A percentile compares a stretch with the other conserved stretches of the same genome.
These are phyloP conservation scores for Echites panduratus DNA, from an alignment of 257 asterid genomes.

Conservation along the genomic window DNA sequence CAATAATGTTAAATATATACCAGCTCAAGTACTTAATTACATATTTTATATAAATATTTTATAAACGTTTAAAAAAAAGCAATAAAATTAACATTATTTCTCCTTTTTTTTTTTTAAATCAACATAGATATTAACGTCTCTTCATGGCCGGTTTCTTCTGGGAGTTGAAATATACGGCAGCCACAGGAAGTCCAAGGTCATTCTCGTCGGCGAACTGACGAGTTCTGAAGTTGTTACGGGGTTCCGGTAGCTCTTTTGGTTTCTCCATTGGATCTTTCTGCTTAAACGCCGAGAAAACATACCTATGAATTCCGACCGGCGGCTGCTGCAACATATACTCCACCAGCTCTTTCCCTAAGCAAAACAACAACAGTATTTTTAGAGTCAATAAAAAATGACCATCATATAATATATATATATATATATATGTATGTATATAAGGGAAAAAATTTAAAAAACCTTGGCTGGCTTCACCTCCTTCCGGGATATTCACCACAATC, in stretches of 20 bases:
- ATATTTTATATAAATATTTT: no score
- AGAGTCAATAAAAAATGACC: neutral
- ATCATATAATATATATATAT: no score
- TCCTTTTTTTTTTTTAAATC: no score
- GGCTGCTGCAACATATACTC: conserved; percentile 43
- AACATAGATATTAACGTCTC: no score
- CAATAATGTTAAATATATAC: no score
- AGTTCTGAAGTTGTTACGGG: conserved; percentile 30
- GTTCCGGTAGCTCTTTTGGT: conserved; percentile 18
- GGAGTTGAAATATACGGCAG: conserved; percentile 45
- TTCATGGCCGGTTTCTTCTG: conserved; percentile 31
- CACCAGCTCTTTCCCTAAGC: conserved; percentile 37
- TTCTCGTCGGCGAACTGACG: conserved; percentile 36
- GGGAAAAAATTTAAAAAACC: conserved; percentile 21
- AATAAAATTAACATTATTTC: neutral
- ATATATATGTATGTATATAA: no score
- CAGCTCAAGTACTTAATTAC: no score
- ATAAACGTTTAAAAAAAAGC: neutral
- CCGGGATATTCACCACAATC: conserved; percentile 46
- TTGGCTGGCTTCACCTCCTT: conserved; percentile 32
- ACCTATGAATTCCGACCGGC: conserved; percentile 40
- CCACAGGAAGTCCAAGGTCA: conserved; percentile 40
- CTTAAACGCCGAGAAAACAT: conserved; percentile 32
- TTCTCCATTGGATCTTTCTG: conserved; percentile 30
- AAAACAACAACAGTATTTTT: neutral